phyloP scores from a whole-genome alignment of 805 yeast species.

The Jamesozyma lodderae region DNA sequence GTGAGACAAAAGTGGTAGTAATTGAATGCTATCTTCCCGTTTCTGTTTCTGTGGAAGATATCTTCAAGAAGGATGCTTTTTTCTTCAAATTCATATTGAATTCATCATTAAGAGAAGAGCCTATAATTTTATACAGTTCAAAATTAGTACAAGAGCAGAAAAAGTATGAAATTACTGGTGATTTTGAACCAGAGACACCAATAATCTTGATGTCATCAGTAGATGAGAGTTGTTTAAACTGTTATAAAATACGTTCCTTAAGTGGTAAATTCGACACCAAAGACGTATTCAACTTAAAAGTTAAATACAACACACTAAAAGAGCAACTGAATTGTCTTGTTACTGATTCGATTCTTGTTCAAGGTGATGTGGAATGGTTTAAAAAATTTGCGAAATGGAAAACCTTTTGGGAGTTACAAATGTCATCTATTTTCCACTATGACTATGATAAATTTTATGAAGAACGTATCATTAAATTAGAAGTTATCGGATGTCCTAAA shows the following conservation, averaged over 20 bases:
- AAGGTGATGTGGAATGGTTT: slow-evolving; percentile 22
- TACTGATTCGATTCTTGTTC: slow-evolving; percentile 20
- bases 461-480: slow-evolving; percentile 8
- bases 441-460: slow-evolving; percentile 17
- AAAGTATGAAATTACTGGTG: slow-evolving; percentile 15
- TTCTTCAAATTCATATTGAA: slow-evolving; percentile 25
- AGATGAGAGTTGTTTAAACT: slow-evolving; percentile 20
- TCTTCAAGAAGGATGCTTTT: slow-evolving; percentile 20
- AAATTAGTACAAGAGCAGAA: slow-evolving; percentile 6
- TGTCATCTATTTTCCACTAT: slow-evolving; percentile 18
- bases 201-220: slow-evolving; percentile 13
- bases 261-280: slow-evolving; percentile 9
- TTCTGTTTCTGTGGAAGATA: slow-evolving; percentile 29
- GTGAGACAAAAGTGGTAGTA: slow-evolving; percentile 9
- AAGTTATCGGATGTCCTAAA: slow-evolving; percentile 1
- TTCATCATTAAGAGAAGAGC: slow-evolving; percentile 20
- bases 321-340: slow-evolving; percentile 22
- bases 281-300: slow-evolving; percentile 18
- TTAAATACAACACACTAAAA: slow-evolving; percentile 20
- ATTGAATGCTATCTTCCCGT: slow-evolving; percentile 21
- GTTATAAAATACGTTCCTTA: slow-evolving; percentile 16
- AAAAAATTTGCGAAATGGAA: slow-evolving; percentile 19
- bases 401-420: slow-evolving; percentile 17
- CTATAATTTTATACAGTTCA: slow-evolving; percentile 18
- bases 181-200: slow-evolving; percentile 14